phyloP scores from a whole-genome alignment of 495 filamentous ascomycete genomes.

The Tuber calosporum region DNA sequence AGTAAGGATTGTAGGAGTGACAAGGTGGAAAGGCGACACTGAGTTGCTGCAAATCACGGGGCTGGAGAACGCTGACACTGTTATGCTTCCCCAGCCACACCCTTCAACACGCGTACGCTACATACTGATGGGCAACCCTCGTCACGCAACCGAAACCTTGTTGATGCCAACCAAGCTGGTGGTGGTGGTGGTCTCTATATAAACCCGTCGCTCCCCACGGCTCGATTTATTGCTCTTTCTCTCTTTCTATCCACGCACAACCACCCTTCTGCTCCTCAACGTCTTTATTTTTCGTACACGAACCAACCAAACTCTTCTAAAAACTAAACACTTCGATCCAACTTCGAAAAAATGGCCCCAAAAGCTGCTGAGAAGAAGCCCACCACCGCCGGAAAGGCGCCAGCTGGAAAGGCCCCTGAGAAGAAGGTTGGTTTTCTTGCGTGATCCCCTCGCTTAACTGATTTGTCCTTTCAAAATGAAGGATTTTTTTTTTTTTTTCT shows the following conservation, averaged over 20 bases:
- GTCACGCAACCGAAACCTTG: constrained; percentile 19
- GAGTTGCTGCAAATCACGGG: background rate
- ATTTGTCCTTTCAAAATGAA: background rate
- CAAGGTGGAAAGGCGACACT: background rate
- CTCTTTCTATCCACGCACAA: constrained; percentile 45
- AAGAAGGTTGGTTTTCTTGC: constrained; percentile 59
- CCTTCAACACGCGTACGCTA: constrained; percentile 31
- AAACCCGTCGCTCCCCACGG: constrained; percentile 44
- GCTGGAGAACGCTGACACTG: background rate
- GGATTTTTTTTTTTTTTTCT: constrained; percentile 9
- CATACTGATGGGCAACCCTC: constrained; percentile 3
- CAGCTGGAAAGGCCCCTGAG: constrained; percentile 82
- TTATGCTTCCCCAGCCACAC: constrained; percentile 24
- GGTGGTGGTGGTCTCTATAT: constrained; percentile 40
- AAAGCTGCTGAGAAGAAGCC: constrained; percentile 96
- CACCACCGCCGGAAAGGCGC: constrained; percentile 92
- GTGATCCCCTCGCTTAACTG: constrained; percentile 7
- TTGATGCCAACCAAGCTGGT: constrained; percentile 40
- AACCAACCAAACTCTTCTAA: constrained; percentile 26
- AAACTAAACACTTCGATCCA: constrained; percentile 17
- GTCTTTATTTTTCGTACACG: constrained; percentile 37
- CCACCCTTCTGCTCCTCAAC: constrained; percentile 40
- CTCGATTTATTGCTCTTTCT: constrained; percentile 46
- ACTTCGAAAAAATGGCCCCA: constrained; percentile 71
- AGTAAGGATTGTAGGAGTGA: background rate